phyloP scores from a whole-genome alignment of 371 early-diverging fungal species.

The Parasitella parasitica region DNA sequence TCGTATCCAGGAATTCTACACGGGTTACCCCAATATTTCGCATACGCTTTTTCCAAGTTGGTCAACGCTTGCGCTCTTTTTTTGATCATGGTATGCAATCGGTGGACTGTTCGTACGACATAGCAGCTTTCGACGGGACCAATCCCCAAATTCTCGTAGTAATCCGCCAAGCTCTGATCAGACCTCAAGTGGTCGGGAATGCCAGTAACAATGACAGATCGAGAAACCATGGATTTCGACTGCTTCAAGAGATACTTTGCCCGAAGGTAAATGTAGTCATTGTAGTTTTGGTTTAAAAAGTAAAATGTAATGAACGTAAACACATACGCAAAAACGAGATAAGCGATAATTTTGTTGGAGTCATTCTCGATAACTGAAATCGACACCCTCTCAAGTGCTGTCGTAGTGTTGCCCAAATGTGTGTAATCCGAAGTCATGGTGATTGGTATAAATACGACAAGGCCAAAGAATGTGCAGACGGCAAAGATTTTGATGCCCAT shows the following conservation, averaged over 20 bases:
- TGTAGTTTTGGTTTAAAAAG: constrained; percentile 51
- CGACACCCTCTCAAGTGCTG: constrained; percentile 25
- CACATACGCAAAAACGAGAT: constrained; percentile 54
- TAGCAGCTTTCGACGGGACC: constrained; percentile 56
- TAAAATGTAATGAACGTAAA: constrained; percentile 53
- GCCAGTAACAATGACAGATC: constrained; percentile 59
- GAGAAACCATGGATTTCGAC: constrained; percentile 38
- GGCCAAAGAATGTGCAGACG: constrained; percentile 39
- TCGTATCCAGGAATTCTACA: constrained; percentile 41
- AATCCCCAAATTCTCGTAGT: constrained; percentile 50
- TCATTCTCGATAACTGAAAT: constrained; percentile 31
- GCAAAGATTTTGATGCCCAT: constrained; percentile 50
- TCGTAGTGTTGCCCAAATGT: constrained; percentile 10
- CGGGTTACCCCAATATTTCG: constrained; percentile 51
- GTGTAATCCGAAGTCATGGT: constrained; percentile 19
- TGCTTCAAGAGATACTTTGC: constrained; percentile 46
- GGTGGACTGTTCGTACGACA: constrained; percentile 52
- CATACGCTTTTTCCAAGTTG: constrained; percentile 42
- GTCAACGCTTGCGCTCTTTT: constrained; percentile 36
- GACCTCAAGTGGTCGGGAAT: constrained; percentile 46
- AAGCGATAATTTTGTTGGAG: constrained; percentile 48
- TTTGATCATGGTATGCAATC: constrained; percentile 30
- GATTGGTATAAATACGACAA: constrained; percentile 38
- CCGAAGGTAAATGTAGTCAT: constrained; percentile 45
- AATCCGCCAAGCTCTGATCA: constrained; percentile 49